Conservation (phyloP, 164 flowering plant species). For the Hamamelis virginiana region DNA sequence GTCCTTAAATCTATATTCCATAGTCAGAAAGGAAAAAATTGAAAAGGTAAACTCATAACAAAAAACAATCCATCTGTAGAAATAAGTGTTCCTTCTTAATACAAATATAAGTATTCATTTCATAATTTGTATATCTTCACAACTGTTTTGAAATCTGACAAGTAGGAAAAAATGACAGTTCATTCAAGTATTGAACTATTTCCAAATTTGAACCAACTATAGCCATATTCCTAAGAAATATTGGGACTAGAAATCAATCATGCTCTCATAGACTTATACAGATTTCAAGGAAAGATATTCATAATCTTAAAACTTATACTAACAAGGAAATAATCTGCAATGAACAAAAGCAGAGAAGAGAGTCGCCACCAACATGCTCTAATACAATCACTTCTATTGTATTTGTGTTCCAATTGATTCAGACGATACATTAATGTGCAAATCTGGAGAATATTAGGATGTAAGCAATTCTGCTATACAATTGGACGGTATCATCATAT, state of each 20-base stretch:
- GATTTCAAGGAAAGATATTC: no score
- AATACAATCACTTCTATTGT: background rate
- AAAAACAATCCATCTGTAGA: no score
- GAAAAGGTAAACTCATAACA: conserved; percentile 2
- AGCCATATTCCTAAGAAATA: no score
- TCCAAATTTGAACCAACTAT: no score
- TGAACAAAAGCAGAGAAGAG: background rate
- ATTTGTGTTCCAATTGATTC: background rate
- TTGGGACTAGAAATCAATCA: no score
- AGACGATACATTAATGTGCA: background rate
- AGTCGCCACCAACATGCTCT: background rate
- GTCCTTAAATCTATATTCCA: background rate
- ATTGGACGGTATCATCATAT: background rate
- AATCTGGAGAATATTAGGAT: background rate
- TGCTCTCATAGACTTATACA: no score
- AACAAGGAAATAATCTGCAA: background rate
- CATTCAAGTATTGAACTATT: no score
- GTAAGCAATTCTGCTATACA: no score
- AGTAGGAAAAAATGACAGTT: no score
- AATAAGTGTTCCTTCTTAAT: background rate
- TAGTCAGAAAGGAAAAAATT: background rate
- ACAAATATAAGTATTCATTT: no score
- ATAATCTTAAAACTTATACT: background rate
- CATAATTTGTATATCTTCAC: no score
- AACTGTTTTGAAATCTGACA: no score